Base-by-base conservation (phyloP, 208 protist species). In the Sergeia podlipaevii region DNA sequence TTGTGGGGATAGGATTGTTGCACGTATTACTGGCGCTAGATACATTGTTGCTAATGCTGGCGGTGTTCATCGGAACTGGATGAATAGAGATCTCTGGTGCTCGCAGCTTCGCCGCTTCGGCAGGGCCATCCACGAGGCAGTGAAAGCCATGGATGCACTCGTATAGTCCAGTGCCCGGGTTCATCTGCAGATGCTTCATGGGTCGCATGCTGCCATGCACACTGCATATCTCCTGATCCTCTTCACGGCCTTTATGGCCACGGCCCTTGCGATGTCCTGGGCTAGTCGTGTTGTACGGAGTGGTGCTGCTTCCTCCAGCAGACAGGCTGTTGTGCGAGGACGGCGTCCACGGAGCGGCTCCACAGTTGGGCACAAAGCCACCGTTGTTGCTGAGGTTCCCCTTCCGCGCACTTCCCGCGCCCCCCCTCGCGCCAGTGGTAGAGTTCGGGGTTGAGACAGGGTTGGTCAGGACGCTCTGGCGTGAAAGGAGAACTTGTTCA, bases 141-240 rank as follows among this genome's bases (percentile, higher is more conserved):
- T 95, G 87, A 54, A 91, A 95, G 23, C 87, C 87, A 54, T 77
- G 70, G 28, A 95, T 67, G 68, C 87, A 95, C 71, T 95, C 83
- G 64, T 86, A 84, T 36, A 75, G 34, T 1, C 83, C 81, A 0
- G 80, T 90, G 24, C 65, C 42, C 34, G 54, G 57, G 44, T 94
- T 91, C 8, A 82, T 38, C 56, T 90, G 75, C 29, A 95, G 65
- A 67, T 95, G 87, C 65, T 95, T 95, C 58, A 84, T 65, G 1
- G 80, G 75, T 3, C 87, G 77, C 75, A 90, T 67, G 65, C 60
- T 86, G 56, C 87, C 69, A 61, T 95, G 87, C 11, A 91, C 38
- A 51, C 68, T 82, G 72, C 87, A 95, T 37, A 95, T 56, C 34
- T 86, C 80, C 49, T 91, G 80, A 30, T 94, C 83, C 26, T 89